These are phyloP conservation scores for Agaricus bisporus DNA, from an alignment of 768 basidiomycete species.

Conservation along the genomic window DNA sequence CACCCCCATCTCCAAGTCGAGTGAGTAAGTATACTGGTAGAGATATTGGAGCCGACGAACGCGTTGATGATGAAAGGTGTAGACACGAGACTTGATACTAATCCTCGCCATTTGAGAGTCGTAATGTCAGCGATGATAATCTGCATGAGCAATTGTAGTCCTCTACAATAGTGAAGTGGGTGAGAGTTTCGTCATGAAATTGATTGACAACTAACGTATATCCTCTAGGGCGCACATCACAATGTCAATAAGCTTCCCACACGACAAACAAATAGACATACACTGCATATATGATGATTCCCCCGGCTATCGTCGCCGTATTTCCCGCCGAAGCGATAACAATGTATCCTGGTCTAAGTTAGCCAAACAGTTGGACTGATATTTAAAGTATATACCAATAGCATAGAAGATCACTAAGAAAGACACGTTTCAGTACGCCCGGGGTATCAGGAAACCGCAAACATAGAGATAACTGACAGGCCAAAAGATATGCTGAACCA, in stretches of 20 bases:
- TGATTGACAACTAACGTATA: conserved; percentile 40
- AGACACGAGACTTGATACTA: conserved; percentile 33
- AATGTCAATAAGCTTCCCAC: background rate
- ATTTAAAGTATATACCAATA: conserved; percentile 36
- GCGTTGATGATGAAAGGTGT: conserved; percentile 46
- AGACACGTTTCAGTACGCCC: background rate
- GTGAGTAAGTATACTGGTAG: conserved; percentile 32
- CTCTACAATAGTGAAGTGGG: conserved; percentile 23
- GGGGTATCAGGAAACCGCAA: background rate
- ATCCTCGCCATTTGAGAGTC: conserved; percentile 49
- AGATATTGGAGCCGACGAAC: conserved; percentile 60
- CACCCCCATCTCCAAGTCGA: conserved; percentile 69
- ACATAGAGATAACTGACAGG: conserved; percentile 33
- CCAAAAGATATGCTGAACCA: conserved; percentile 52
- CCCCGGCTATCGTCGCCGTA: conserved; percentile 40
- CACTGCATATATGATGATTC: conserved; percentile 55
- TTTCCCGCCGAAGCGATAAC: conserved; percentile 46
- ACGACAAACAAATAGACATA: conserved; percentile 20
- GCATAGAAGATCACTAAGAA: conserved; percentile 51
- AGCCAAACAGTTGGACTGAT: background rate
- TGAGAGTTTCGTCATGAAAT: too few relatives aligned
- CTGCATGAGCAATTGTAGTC: conserved; percentile 57
- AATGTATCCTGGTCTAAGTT: conserved; percentile 32
- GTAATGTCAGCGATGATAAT: conserved; percentile 61
- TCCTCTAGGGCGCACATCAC: conserved; percentile 32